Conservation (phyloP, 2,329 filamentous ascomycete species). For the Knufia fluminis region DNA sequence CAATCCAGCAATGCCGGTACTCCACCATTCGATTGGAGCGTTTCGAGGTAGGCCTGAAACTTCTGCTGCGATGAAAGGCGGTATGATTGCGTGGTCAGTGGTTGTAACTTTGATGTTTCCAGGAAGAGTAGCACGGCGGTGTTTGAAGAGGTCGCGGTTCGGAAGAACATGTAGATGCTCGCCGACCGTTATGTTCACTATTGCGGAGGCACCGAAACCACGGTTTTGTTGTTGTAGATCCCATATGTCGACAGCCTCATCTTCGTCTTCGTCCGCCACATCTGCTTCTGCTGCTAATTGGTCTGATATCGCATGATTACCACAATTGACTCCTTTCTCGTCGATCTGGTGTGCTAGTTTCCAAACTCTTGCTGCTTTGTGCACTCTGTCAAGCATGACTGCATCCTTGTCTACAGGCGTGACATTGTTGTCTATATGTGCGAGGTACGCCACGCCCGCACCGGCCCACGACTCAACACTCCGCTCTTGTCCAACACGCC, state of each 20-base stretch:
- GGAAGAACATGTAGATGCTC: conserved; percentile 20
- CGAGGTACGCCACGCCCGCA: conserved; percentile 66
- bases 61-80: conserved; percentile 66
- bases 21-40: conserved; percentile 80
- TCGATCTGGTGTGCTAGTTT: conserved; percentile 26
- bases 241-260: conserved; percentile 37
- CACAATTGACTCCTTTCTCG: conserved; percentile 24
- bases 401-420: conserved; percentile 41
- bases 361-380: conserved; percentile 34
- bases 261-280: no score
- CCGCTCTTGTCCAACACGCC: conserved; percentile 67
- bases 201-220: conserved; percentile 20
- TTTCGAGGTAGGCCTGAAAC: conserved; percentile 66
- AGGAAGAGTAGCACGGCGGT: conserved; percentile 19
- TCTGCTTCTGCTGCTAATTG: no score
- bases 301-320: conserved; percentile 13
- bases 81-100: conserved; percentile 30
- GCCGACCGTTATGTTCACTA: conserved; percentile 4
- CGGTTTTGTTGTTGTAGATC: conserved; percentile 51
- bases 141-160: conserved; percentile 32
- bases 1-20: conserved; percentile 44
- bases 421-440: conserved; percentile 32
- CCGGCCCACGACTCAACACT: conserved; percentile 61
- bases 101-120: conserved; percentile 7
- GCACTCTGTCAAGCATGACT: conserved; percentile 36